These are phyloP conservation scores for Tanozyma kutaoensis DNA, from an alignment of 805 yeast genomes.

Conservation along the genomic window DNA sequence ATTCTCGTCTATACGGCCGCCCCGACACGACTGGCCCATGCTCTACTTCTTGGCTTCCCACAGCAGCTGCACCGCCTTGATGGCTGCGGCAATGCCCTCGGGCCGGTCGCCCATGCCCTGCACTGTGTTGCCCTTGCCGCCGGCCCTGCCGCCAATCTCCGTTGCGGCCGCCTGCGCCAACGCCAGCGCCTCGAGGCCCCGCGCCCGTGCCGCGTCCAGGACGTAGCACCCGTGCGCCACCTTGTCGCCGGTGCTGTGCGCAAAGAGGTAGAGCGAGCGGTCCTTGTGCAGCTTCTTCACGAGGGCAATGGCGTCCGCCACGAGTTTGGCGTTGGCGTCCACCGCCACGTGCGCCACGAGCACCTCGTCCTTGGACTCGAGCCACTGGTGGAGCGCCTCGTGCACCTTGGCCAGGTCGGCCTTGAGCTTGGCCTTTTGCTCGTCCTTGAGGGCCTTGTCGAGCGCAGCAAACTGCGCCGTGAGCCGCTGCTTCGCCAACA, in stretches of 20 bases:
- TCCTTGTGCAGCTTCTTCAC: constrained; percentile 66
- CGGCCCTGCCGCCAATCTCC: constrained; percentile 90
- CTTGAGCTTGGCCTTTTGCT: constrained; percentile 76
- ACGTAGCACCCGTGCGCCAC: constrained; percentile 95
- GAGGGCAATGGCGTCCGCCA: constrained; percentile 81
- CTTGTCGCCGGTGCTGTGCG: constrained; percentile 55
- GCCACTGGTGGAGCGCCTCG: constrained; percentile 63
- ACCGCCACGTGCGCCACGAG: constrained; percentile 60
- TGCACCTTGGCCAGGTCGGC: constrained; percentile 72
- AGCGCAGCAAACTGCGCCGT: constrained; percentile 62
- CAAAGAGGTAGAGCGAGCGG: constrained; percentile 66
- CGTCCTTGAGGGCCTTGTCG: constrained; percentile 83
- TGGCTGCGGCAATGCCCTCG: constrained; percentile 56
- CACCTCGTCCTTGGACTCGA: constrained; percentile 34
- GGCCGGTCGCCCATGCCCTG: constrained; percentile 94
- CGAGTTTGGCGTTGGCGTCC: constrained; percentile 81
- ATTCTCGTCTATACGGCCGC: too few relatives aligned
- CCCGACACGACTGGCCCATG: too few relatives aligned
- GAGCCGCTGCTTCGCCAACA: constrained; percentile 63
- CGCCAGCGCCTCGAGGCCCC: constrained; percentile 64
- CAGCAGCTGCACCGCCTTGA: constrained; percentile 51
- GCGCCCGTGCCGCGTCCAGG: constrained; percentile 51
- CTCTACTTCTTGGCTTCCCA: too few relatives aligned
- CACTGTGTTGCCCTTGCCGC: constrained; percentile 93
- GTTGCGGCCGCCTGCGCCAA: constrained; percentile 60